A percentile compares a stretch with the other conserved stretches of the same genome.
These are phyloP conservation scores for Colletotrichum ledebouriae DNA, from an alignment of 2,329 filamentous ascomycete species.

Conservation along the genomic window DNA sequence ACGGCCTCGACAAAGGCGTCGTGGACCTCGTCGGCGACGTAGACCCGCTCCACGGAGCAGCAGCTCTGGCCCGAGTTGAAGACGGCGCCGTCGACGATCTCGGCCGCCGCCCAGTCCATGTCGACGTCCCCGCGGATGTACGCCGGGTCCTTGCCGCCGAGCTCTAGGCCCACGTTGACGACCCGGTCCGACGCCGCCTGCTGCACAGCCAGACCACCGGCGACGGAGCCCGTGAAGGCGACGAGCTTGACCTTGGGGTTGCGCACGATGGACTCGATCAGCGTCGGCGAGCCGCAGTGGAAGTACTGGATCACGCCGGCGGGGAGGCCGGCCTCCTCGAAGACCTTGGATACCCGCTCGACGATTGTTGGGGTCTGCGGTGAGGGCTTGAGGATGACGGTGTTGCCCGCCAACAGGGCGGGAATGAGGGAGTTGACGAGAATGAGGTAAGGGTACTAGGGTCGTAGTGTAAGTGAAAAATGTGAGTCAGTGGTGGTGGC, in stretches of 20 bases:
- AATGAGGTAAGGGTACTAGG: conserved; percentile 92
- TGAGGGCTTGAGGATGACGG: conserved; percentile 93
- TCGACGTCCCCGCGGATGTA: conserved; percentile 91
- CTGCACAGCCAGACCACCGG: conserved; percentile 88
- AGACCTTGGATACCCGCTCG: conserved; percentile 84
- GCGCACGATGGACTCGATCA: conserved; percentile 83
- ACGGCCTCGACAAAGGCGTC: conserved; percentile 84
- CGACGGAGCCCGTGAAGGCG: conserved; percentile 95
- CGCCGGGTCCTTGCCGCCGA: conserved; percentile 95
- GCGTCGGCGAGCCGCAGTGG: conserved; percentile 83
- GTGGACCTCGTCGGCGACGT: conserved; percentile 88
- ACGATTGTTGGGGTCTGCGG: conserved; percentile 94
- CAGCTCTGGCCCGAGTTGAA: conserved; percentile 99
- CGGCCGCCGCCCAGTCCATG: conserved; percentile 88
- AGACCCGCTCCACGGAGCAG: conserved; percentile 92
- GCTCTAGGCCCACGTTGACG: conserved; percentile 88
- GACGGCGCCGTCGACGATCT: conserved; percentile 95
- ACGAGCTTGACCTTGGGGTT: conserved; percentile 83
- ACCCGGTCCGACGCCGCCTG: conserved; percentile 86
- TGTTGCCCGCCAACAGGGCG: conserved; percentile 90
- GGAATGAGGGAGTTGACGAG: conserved; percentile 93
- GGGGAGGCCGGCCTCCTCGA: conserved; percentile 84
- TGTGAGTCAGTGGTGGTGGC: neutral
- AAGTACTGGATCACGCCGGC: conserved; percentile 90
- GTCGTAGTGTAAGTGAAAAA: conserved; percentile 39